Base-by-base conservation (phyloP, 345 rosid genomes). In the Geranium brycei region DNA sequence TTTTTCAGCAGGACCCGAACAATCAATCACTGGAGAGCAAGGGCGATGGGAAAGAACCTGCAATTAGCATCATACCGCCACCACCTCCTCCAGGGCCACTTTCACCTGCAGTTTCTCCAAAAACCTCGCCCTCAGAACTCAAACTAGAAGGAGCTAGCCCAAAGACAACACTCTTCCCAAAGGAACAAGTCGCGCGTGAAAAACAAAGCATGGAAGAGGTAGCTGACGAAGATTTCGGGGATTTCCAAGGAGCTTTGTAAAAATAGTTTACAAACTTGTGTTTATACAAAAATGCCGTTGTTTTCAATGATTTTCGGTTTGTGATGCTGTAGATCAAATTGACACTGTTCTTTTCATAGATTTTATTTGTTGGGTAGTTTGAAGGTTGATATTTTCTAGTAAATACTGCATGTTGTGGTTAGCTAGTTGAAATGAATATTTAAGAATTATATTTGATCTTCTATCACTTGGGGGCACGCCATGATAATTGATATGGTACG, bases 171-270 rank as follows among this genome's bases (percentile, higher is more conserved):
- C 78, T 79, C 57, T 75, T 53, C 51, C n/a, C 64, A 11, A 78
- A 77, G 66, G 81, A 75, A 71, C 72, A 68, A 32, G 67, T 28
- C 71, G 38, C 66, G 17, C 51, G 56, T 0, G 76, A 66, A 41
- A 73, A 73, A 12, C 72, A 58, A 74, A 77, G 70, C 58, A 61
- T 65, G 19, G 82, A 81, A 68, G 91, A 82, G 30, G 66, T 56
- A 64, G 80, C 72, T 2, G 99, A 95, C 61, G 96, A 95, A 35
- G 97, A 87, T 82, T 95, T 91, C 51, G 99, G 99, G 15, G 99
- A 95, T 73, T 95, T 95, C 76, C 99, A 95, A 77, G 87, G 91
- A 14, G 99, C 99, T 1, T 83, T 84, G 60, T 85, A 68, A 75
- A 38, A 67, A 31, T 41, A 72, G 4, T 59, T 2, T 47, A 11